These are phyloP conservation scores for Logfia minima DNA, from an alignment of 129 eudicot species.

Conservation along the genomic window DNA sequence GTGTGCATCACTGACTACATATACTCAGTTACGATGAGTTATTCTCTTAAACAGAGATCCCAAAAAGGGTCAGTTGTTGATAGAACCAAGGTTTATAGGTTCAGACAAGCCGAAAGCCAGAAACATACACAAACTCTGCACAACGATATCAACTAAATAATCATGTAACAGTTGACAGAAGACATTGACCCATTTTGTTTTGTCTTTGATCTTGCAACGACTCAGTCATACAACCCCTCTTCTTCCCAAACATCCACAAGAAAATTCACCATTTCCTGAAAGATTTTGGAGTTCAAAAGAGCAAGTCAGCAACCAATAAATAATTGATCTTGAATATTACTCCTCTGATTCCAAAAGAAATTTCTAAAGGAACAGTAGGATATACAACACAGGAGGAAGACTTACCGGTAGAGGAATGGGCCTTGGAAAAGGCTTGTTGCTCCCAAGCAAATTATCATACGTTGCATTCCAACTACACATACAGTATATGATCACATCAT, in stretches of 20 bases:
- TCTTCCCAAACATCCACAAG: conserved; percentile 90
- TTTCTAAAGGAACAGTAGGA: not conserved
- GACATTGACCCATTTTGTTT: conserved; percentile 12
- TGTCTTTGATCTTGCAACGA: not conserved
- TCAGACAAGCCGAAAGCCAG: conserved; percentile 19
- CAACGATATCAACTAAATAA: conserved; percentile 17
- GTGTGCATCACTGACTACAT: not conserved
- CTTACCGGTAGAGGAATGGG: conserved; percentile 69
- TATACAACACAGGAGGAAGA: conserved; percentile 19
- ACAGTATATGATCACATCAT: not conserved
- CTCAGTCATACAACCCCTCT: conserved; percentile 81
- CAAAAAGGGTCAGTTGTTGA: conserved; percentile 1
- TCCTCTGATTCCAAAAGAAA: not conserved
- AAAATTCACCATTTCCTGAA: conserved; percentile 90
- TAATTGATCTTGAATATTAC: not conserved
- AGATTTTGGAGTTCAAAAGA: not conserved
- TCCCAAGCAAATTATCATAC: conserved; percentile 76
- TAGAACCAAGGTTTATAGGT: conserved; percentile 15
- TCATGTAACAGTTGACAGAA: conserved; percentile 26
- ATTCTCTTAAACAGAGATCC: conserved; percentile 13
- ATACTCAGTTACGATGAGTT: conserved; percentile 13
- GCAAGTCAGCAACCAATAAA: not conserved
- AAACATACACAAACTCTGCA: conserved; percentile 25
- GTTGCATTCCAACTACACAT: conserved; percentile 69
- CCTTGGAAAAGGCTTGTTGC: conserved; percentile 68